phyloP scores from a whole-genome alignment of 768 basidiomycete genomes.

The Lanmaoa pseudosensibilis region DNA sequence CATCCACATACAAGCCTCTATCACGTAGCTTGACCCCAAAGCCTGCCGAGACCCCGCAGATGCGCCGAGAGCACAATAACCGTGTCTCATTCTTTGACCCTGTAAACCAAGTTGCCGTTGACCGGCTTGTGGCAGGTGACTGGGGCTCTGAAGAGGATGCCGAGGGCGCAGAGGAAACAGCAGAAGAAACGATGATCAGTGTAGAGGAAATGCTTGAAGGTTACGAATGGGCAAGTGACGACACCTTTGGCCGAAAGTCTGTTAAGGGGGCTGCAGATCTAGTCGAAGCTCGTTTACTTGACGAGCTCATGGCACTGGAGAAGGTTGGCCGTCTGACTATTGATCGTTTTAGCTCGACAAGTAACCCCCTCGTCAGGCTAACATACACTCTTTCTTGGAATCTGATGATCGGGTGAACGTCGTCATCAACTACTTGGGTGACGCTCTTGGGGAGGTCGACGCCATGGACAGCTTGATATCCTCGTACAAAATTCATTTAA shows the following conservation, averaged over 20 bases:
- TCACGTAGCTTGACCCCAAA: conserved; percentile 32
- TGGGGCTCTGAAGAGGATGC: conserved; percentile 50
- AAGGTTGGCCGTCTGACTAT: conserved; percentile 54
- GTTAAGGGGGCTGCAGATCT: conserved; percentile 80
- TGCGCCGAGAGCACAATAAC: conserved; percentile 60
- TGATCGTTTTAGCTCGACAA: neutral
- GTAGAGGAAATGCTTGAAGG: conserved; percentile 99
- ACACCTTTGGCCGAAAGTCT: conserved; percentile 64
- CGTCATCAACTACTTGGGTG: conserved; percentile 87
- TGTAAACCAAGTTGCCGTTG: conserved; percentile 68
- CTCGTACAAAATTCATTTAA: conserved; percentile 94
- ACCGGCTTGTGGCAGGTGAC: conserved; percentile 59
- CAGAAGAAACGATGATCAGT: conserved; percentile 80
- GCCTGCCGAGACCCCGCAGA: conserved; percentile 33
- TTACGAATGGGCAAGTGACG: conserved; percentile 92
- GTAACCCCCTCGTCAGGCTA: conserved; percentile 52
- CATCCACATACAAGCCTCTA: conserved; percentile 24
- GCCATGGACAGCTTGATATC: conserved; percentile 86
- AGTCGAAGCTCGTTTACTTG: conserved; percentile 84
- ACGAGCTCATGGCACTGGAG: conserved; percentile 90
- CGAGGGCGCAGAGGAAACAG: conserved; percentile 65
- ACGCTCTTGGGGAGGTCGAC: conserved; percentile 85
- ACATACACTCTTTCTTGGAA: conserved; percentile 96
- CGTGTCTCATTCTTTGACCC: conserved; percentile 84
- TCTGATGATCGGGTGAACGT: conserved; percentile 87